Evolutionary conservation across 2,329 filamentous ascomycete genomes (phyloP).

Genomic region (Eurotiales sp.): DNA sequence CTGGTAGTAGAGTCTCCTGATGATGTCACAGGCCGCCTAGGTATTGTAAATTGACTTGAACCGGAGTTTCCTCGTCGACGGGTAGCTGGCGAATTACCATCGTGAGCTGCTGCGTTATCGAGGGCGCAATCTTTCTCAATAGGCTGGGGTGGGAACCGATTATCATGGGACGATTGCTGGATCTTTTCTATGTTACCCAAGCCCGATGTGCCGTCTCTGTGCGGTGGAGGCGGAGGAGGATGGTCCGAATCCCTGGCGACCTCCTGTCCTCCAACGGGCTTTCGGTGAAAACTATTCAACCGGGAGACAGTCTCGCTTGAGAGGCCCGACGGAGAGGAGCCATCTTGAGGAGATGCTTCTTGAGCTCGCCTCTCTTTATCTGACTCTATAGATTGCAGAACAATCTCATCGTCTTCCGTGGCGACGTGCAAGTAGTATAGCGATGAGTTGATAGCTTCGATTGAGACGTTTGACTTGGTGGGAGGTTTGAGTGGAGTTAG

Average conservation of each 20-base stretch:
- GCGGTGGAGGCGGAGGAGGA: constrained; percentile 20
- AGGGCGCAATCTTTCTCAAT: too few relatives aligned
- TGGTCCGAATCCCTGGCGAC: background rate
- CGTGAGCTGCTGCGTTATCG: background rate
- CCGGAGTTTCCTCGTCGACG: background rate
- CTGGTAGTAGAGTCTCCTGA: background rate
- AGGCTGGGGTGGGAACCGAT: too few relatives aligned
- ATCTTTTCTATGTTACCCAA: background rate
- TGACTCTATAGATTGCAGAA: constrained; percentile 32
- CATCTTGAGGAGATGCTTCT: background rate
- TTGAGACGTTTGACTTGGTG: constrained; percentile 75
- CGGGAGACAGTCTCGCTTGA: constrained; percentile 26
- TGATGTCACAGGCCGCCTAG: constrained; percentile 20
- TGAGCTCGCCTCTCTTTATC: constrained; percentile 30
- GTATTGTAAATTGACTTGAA: constrained; percentile 4
- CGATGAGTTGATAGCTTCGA: constrained; percentile 78
- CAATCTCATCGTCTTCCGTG: constrained; percentile 53
- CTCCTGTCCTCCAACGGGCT: constrained; percentile 28
- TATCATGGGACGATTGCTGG: constrained; percentile 4
- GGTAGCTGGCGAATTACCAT: background rate
- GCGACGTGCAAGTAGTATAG: constrained; percentile 89
- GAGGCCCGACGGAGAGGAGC: constrained; percentile 11
- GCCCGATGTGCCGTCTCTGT: constrained; percentile 13
- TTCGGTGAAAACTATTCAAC: constrained; percentile 38
- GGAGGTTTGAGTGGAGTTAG: constrained; percentile 87